These are phyloP conservation scores for Myriosclerotinia duriaeana DNA, from an alignment of 2,329 filamentous ascomycete genomes.

Conservation along the genomic window DNA sequence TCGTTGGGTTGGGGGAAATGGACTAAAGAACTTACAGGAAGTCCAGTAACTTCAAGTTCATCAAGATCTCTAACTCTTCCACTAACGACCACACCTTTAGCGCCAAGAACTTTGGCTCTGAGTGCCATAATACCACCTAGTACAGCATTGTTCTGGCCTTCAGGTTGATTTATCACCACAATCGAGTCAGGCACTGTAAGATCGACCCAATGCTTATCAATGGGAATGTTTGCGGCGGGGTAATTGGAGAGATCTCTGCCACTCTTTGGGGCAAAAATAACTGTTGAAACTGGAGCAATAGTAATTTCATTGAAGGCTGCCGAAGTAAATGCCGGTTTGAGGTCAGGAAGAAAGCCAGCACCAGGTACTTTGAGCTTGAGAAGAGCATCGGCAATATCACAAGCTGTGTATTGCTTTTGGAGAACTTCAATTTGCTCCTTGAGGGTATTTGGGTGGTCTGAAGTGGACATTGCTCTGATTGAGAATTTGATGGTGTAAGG, in stretches of 20 bases:
- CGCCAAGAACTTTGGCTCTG: conserved; percentile 62
- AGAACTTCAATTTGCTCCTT: conserved; percentile 30
- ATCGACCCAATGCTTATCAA: conserved; percentile 68
- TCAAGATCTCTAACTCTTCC: conserved; percentile 66
- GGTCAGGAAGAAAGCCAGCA: conserved; percentile 66
- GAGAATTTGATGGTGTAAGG: background rate
- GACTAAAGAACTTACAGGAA: conserved; percentile 51
- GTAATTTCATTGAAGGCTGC: conserved; percentile 32
- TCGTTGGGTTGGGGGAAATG: background rate
- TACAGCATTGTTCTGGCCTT: conserved; percentile 65
- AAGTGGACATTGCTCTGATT: conserved; percentile 18
- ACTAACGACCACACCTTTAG: conserved; percentile 62
- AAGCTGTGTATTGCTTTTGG: conserved; percentile 45
- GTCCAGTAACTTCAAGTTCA: conserved; percentile 54
- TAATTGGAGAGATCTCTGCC: conserved; percentile 40
- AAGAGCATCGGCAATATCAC: conserved; percentile 70
- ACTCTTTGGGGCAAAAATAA: conserved; percentile 62
- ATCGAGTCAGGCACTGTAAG: conserved; percentile 58
- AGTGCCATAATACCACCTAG: conserved; percentile 76
- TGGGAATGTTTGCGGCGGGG: conserved; percentile 51
- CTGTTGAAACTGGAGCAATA: conserved; percentile 56
- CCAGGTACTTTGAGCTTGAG: conserved; percentile 66
- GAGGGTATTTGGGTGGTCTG: background rate
- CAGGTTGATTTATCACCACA: conserved; percentile 65
- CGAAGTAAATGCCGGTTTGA: conserved; percentile 40